These are phyloP conservation scores for Fusarium sterilihyphosum DNA, from an alignment of 2,329 filamentous ascomycete species.

Conservation along the genomic window DNA sequence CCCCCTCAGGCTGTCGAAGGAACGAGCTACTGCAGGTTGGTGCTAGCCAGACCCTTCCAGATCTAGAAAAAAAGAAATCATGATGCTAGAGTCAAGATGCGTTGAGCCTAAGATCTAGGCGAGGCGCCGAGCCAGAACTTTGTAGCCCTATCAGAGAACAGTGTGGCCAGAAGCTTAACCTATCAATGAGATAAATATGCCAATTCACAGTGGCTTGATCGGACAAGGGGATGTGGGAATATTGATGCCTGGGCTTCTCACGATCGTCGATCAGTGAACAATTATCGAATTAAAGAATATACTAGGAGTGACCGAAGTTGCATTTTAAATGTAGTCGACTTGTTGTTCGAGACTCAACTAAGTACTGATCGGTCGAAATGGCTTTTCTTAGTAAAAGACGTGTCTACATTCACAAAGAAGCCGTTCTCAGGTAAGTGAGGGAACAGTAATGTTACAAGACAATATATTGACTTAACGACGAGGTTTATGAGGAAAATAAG, in stretches of 20 bases:
- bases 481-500: neutral
- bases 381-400: neutral
- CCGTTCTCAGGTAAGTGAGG: neutral
- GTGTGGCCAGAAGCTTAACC: conserved; percentile 1
- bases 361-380: neutral
- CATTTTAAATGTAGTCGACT: neutral
- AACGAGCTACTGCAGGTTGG: neutral
- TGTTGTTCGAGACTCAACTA: neutral
- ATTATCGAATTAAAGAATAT: neutral
- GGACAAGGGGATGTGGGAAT: neutral
- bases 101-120: neutral
- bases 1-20: neutral
- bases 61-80: neutral
- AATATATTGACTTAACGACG: neutral
- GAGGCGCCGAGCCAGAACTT: conserved; percentile 5
- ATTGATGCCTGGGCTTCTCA: neutral
- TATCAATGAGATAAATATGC: neutral
- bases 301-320: neutral
- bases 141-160: conserved; percentile 9
- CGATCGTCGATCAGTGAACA: neutral
- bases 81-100: neutral
- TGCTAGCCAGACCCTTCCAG: neutral
- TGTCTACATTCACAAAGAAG: neutral
- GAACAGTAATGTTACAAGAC: neutral
- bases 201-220: neutral